Evolutionary conservation across 257 asterid species (phyloP), one percentile per base, ranked within the genome.

Genomic region (Salvia miltiorrhiza): DNA sequence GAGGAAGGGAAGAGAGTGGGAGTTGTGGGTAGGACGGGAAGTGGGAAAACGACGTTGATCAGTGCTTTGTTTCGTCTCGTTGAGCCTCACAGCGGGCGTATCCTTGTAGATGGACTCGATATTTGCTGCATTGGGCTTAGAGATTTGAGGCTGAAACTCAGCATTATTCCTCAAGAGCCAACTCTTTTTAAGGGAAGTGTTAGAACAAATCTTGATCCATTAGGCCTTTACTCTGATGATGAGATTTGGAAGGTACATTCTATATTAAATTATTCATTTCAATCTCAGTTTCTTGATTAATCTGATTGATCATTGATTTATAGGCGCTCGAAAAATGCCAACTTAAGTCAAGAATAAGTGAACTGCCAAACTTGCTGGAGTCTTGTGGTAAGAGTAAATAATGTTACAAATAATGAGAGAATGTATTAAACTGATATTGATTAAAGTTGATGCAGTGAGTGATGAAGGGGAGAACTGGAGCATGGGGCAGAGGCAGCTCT

Each of bases 151-250:
- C 53, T 77, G 72, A 88, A 84, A 45, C 86, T 88, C 53, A 87
- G 95, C 73, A 87, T 91, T 19, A 91, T 91, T 37, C 96, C 96
- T 75, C 97, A 91, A 73, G 97, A 91, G 60, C 97, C 93, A 70
- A 88, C 97, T 39, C 86, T 91, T 45, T 89, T 91, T 58, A 80
- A 83, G 53, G 93, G 97, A 61, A 91, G 82, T 62, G 76, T 87
- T 37, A 71, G 95, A 58, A 79, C 88, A 12, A 91, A 88, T 78
- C 54, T 91, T 83, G 97, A 91, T 71, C 97, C 97, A 24, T 69
- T 91, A 33, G 89, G 88, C 45, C 85, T 81, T 57, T 73, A 81
- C 32, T 74, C 87, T 6, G 97, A 91, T 69, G 84, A 88, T 24
- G 88, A 91, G 32, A 79, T 91, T 70, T 88, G 97, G 97, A 76